Base-by-base conservation (phyloP, 192 early-diverging fungal genomes). In the Gigaspora rosea region DNA sequence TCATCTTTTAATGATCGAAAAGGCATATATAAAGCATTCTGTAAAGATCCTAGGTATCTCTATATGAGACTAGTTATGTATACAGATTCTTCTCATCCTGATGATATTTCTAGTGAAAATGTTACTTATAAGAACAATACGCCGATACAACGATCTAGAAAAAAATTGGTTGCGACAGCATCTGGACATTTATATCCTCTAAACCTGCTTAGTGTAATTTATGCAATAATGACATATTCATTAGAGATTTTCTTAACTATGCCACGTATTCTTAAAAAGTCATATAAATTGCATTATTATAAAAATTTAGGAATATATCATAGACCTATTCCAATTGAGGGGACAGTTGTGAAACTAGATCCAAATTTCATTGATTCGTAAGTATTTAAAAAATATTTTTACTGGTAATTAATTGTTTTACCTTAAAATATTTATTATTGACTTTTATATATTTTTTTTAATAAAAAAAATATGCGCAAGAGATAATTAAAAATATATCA, bases 241-340 rank as follows among this genome's bases (percentile, higher is more conserved):
- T 33, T 87, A 49, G 85, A 79, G 1, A 76, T 80, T 11, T 89
- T 90, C 54, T 70, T 89, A 52, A 89, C 88, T 22, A 52, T 89
- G 64, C 88, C 88, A 15, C 54, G 88, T 0, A 90, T 90, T 77
- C 77, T 90, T 77, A 77, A 78, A 41, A 81, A 90, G 71, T 88
- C 88, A 32, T 82, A 59, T 35, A 73, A 73, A 46, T 69, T 90
- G 16, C 80, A 83, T 20, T 90, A 88, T 69, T 6, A 13, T 10
- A 80, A 88, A 57, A 68, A 69, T 22, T 59, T 90, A 64, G 52
- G 57, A 8, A 74, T 90, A n/a, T 90, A 85, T 67, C 88, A 82
- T 57, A 79, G 83, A 78, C 88, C 88, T 13, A 72, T 69, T 46
- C 81, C 81, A 9, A 68, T 80, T 32, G 58, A 41, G 27, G 72